Percentiles rank a stretch among this genome's conserved stretches.
Conservation (phyloP, 2,329 filamentous ascomycete genomes). For the Colletotrichum eleusines region DNA sequence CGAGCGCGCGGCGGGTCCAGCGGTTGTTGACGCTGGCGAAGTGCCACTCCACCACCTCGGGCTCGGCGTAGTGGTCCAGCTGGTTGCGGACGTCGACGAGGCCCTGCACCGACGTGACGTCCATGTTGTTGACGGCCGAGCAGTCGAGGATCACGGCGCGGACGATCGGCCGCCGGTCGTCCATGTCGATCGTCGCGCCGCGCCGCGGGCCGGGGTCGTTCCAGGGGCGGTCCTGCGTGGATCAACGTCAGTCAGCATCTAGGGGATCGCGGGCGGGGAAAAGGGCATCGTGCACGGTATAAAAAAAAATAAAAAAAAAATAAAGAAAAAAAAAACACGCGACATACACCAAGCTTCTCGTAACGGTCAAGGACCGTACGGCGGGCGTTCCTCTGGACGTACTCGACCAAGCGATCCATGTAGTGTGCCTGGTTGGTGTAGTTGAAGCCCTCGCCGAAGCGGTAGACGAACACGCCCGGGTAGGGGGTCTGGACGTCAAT, state of each 20-base stretch:
- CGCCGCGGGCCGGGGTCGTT: slow-evolving; percentile 62
- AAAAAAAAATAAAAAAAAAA: too few species aligned
- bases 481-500: slow-evolving; percentile 57
- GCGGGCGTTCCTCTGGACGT: slow-evolving; percentile 56
- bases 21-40: slow-evolving; percentile 67
- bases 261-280: neutral
- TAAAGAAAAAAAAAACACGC: too few species aligned
- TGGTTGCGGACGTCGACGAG: slow-evolving; percentile 67
- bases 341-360: slow-evolving; percentile 61
- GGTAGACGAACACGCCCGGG: slow-evolving; percentile 65
- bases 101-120: slow-evolving; percentile 69
- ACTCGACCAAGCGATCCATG: slow-evolving; percentile 55
- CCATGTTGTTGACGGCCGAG: slow-evolving; percentile 67
- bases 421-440: slow-evolving; percentile 65
- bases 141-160: slow-evolving; percentile 70
- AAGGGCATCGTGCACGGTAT: too few species aligned
- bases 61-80: slow-evolving; percentile 65
- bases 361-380: slow-evolving; percentile 56
- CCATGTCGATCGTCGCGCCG: slow-evolving; percentile 48
- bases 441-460: slow-evolving; percentile 64
- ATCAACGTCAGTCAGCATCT: slow-evolving; percentile 1
- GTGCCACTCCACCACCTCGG: slow-evolving; percentile 63
- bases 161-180: slow-evolving; percentile 59
- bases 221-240: slow-evolving; percentile 63
- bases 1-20: slow-evolving; percentile 69